A percentile compares a stretch with the other conserved stretches of the same genome.
Conservation (phyloP, 2,329 filamentous ascomycete species). For the Epichloe coenophiala region DNA sequence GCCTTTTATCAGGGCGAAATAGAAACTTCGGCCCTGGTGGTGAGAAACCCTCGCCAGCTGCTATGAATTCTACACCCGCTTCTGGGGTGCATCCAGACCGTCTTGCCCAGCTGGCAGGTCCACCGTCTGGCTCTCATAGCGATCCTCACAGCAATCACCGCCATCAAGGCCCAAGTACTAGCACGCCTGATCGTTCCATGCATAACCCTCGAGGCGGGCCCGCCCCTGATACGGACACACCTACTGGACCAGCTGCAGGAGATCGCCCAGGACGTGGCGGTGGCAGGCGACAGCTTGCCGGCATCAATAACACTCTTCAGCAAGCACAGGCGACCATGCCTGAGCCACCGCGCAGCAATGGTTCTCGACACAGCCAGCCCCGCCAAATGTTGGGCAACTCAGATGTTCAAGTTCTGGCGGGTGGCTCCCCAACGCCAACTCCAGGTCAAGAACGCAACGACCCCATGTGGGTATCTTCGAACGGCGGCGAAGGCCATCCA, state of each 20-base stretch:
- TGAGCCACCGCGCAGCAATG: conserved; percentile 22
- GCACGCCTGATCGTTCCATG: conserved; percentile 13
- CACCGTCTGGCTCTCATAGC: conserved; percentile 17
- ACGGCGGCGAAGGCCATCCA: conserved; percentile 17
- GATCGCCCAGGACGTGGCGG: conserved; percentile 25
- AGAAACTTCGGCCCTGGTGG: conserved; percentile 21
- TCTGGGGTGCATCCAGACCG: conserved; percentile 36
- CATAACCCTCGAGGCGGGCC: conserved; percentile 10
- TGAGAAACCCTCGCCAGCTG: conserved; percentile 12
- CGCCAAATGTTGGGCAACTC: conserved; percentile 35
- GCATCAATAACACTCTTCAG: conserved; percentile 45
- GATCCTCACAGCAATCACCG: conserved; percentile 15
- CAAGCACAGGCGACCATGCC: conserved; percentile 33
- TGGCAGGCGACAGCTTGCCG: conserved; percentile 39
- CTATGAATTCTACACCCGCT: conserved; percentile 13
- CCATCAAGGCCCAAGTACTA: conserved; percentile 14
- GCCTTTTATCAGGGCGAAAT: conserved; percentile 27
- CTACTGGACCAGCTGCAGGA: conserved; percentile 21
- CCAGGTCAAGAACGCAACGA: conserved; percentile 36
- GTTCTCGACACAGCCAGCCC: conserved; percentile 18
- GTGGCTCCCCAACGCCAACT: conserved; percentile 38
- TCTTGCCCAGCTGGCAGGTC: conserved; percentile 29
- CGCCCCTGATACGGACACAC: conserved; percentile 16
- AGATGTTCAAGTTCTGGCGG: conserved; percentile 42
- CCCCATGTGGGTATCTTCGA: conserved; percentile 20